A percentile compares a stretch with the other conserved stretches of the same genome.
Evolutionary conservation across 768 basidiomycete genomes (phyloP).

Genomic region (Tylopilus balloui): DNA sequence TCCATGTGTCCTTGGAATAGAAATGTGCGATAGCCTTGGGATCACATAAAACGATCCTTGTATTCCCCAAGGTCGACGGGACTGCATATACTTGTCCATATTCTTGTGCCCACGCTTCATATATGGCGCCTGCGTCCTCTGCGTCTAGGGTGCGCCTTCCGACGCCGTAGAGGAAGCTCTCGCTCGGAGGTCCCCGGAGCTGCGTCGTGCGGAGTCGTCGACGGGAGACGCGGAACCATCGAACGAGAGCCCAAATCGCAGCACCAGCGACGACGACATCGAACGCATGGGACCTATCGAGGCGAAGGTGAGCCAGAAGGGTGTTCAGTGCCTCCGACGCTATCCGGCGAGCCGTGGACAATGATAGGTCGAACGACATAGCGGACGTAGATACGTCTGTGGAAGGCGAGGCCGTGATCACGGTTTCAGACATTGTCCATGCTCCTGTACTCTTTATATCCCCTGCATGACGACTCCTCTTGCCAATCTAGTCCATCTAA

Average conservation of each 20-base stretch:
- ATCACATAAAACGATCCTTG: constrained; percentile 31
- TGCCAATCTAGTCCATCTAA: no score
- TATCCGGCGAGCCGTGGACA: not conserved
- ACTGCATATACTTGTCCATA: constrained; percentile 17
- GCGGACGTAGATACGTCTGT: not conserved
- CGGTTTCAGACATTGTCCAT: no score
- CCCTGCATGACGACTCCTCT: no score
- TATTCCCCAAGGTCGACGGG: constrained; percentile 13
- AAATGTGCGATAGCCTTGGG: constrained; percentile 33
- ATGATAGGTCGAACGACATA: not conserved
- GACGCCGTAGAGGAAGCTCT: constrained; percentile 18
- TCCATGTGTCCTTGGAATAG: constrained; percentile 16
- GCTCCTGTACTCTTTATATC: no score
- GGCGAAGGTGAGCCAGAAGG: not conserved
- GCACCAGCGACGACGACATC: not conserved
- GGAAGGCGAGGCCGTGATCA: no score
- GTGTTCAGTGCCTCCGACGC: not conserved
- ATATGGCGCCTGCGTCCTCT: constrained; percentile 4
- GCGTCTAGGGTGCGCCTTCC: constrained; percentile 4
- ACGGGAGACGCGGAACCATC: constrained; percentile 28
- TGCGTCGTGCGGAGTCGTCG: constrained; percentile 15
- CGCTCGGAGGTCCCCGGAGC: constrained; percentile 18
- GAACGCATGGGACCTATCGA: not conserved
- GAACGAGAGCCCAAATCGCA: constrained; percentile 3
- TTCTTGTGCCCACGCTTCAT: constrained; percentile 22